Conservation (phyloP, 257 asterid genomes). For the Datura wrightii region DNA sequence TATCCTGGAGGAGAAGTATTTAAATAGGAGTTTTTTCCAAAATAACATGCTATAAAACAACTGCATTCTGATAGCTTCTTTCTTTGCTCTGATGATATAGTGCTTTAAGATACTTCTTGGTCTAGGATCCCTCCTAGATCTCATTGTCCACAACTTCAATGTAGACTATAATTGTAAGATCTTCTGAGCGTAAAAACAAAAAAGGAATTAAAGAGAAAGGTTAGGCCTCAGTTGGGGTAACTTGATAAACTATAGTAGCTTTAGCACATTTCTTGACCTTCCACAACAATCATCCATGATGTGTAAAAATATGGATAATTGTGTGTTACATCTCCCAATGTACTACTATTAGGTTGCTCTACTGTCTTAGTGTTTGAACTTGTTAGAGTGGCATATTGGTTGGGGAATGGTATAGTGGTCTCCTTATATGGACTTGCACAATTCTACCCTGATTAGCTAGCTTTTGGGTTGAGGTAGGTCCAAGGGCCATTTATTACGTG, state of each 20-base stretch:
- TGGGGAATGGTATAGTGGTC: background rate
- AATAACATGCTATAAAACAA: background rate
- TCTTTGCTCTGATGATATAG: background rate
- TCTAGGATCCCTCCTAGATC: slow-evolving; percentile 10
- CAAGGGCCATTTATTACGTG: no score
- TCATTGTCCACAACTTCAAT: background rate
- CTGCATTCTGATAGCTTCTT: slow-evolving; percentile 7
- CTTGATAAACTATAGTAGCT: background rate
- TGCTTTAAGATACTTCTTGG: background rate
- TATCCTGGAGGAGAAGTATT: slow-evolving; percentile 4
- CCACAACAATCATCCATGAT: slow-evolving; percentile 18
- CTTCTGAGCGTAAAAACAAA: background rate
- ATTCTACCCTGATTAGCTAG: no score
- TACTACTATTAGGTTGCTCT: background rate
- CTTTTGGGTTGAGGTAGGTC: no score
- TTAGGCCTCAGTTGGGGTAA: slow-evolving; percentile 1
- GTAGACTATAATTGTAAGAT: background rate
- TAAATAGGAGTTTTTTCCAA: slow-evolving; percentile 21
- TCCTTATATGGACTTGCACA: no score
- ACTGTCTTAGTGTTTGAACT: background rate
- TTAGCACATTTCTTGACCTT: slow-evolving; percentile 12
- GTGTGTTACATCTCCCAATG: slow-evolving; percentile 22
- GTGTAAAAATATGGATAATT: background rate
- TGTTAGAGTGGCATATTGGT: background rate
- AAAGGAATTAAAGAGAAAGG: background rate